Conservation (phyloP, 768 basidiomycete genomes). For the Trametes cingulata region DNA sequence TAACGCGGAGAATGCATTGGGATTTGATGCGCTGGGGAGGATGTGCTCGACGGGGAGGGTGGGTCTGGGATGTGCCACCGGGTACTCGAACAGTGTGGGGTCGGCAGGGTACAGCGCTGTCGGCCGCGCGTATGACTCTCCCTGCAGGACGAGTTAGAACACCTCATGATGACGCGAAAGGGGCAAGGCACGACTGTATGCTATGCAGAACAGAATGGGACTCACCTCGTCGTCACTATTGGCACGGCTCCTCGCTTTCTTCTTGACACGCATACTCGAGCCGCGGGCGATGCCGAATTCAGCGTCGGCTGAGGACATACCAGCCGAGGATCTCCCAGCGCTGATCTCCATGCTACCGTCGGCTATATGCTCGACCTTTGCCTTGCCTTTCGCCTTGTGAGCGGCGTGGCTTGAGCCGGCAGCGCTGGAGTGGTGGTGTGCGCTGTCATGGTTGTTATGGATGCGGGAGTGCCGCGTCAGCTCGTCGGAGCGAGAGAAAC, state of each 20-base stretch:
- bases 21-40: conserved; percentile 30
- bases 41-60: conserved; percentile 10
- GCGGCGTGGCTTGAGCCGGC: conserved; percentile 10
- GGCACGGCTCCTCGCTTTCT: conserved; percentile 76
- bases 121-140: conserved; percentile 42
- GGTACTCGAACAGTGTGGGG: conserved; percentile 27
- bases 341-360: conserved; percentile 21
- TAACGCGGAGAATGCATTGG: conserved; percentile 63
- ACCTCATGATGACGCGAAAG: conserved; percentile 21
- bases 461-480: conserved; percentile 95
- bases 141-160: conserved; percentile 28
- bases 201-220: conserved; percentile 12
- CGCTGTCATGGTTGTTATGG: conserved; percentile 64
- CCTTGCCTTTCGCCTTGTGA: conserved; percentile 30
- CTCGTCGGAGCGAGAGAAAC: conserved; percentile 98
- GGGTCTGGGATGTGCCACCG: conserved; percentile 19
- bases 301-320: conserved; percentile 7
- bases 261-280: conserved; percentile 48
- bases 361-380: conserved; percentile 31
- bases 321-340: conserved; percentile 20
- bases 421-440: conserved; percentile 13
- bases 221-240: conserved; percentile 85
- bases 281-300: conserved; percentile 16
- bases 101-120: conserved; percentile 34
- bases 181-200: background rate